Base-by-base conservation (phyloP, 495 filamentous ascomycete species). In the Symbiotaphrina buchneri region DNA sequence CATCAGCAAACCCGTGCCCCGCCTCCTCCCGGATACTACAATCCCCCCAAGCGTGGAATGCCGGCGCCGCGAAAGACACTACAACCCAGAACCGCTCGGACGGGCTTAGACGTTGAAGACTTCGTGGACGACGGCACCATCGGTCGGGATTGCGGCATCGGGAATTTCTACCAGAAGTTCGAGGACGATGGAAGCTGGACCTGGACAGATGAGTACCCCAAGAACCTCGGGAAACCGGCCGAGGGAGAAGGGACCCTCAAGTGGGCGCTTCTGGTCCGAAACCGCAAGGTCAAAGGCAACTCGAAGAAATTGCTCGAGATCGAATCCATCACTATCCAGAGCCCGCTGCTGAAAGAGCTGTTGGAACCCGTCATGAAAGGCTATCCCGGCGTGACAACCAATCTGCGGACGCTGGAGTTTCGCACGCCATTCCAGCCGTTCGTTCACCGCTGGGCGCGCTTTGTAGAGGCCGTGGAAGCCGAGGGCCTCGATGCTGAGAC, bases 301-400 rank as follows among this genome's bases (percentile, higher is more conserved):
- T 21, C 57, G 61, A 68, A 66, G 49, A 65, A 61, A 21, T 13
- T 11, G 28, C 51, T 75, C 14, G 46, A 61, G 15, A 56, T 74
- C 18, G 51, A 71, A 36, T 67, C 61, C 27, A 69, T 80, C 39
- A 52, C 74, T 14, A 45, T 80, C 2, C 72, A 78, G 49, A 70
- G 61, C 39, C 65, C 71, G 3, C 52, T 59, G 28, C 48, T 78
- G 27, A 71, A 71, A 47, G 52, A 52, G 10, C 54, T 65, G 18
- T 51, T 78, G 0, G 51, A 49, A 11, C 51, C 53, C 10, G 59
- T 73, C 5, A 48, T 78, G 26, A 53, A 58, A 18, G 62, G 59
- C 15, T 80, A 77, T 40, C 66, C 69, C 2, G 68, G 73, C 14
- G 56, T 78, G 10, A 71, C 71, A 0, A 57, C 64, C 21, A 61